Conservation (phyloP, 208 protist genomes). For the Kentomonas sorsogonicus region DNA sequence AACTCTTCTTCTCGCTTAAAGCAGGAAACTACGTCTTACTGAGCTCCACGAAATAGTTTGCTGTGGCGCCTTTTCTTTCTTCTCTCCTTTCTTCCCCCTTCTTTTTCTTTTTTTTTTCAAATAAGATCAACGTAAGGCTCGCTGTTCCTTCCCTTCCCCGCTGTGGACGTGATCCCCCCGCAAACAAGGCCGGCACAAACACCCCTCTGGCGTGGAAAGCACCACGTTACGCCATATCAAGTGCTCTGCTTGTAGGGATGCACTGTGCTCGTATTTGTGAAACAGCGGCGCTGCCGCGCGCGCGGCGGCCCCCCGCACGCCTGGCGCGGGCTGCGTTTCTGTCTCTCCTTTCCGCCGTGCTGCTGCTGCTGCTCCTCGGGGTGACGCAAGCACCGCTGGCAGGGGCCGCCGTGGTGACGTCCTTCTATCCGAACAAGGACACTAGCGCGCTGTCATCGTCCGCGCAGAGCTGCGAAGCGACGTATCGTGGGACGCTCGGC, state of each 20-base stretch:
- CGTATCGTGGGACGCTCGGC: neutral
- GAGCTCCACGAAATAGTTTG: neutral
- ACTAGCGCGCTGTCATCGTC: neutral
- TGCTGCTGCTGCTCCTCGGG: neutral
- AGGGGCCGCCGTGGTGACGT: neutral
- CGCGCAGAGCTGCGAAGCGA: neutral
- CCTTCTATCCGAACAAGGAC: neutral
- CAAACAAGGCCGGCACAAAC: neutral
- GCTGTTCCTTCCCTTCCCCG: neutral
- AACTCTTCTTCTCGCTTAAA: neutral
- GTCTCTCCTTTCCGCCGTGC: too few relatives aligned
- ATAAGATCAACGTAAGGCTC: neutral
- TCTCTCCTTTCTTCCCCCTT: conserved; percentile 1
- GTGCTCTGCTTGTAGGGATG: neutral
- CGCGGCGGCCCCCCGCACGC: too few relatives aligned
- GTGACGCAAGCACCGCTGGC: too few relatives aligned
- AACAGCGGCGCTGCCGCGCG: neutral
- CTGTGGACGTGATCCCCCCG: too few relatives aligned
- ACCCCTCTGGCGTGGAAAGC: neutral
- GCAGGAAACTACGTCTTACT: too few relatives aligned
- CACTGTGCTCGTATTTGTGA: neutral
- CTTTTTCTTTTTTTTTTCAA: conserved; percentile 5
- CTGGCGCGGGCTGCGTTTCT: too few relatives aligned
- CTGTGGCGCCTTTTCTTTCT: conserved; percentile 12
- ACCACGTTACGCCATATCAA: neutral